Conservation (phyloP, 2,329 filamentous ascomycete genomes). For the Gliomastix tumulicola region DNA sequence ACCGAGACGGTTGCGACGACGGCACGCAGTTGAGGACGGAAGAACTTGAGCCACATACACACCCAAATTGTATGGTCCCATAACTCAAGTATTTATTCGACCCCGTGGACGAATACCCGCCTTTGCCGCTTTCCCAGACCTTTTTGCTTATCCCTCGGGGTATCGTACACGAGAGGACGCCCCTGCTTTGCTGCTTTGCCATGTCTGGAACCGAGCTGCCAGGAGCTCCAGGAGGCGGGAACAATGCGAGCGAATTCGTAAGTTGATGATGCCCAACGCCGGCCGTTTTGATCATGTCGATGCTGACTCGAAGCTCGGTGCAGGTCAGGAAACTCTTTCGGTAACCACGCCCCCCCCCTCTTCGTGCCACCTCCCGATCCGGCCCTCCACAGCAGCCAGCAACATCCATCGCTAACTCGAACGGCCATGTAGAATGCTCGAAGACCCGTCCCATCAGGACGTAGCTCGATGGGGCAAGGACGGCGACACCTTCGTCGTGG, state of each 20-base stretch:
- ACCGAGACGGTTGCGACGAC: no score
- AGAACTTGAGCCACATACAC: no score
- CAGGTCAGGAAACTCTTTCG: slow-evolving; percentile 98
- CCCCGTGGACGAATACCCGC: no score
- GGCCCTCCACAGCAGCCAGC: neutral
- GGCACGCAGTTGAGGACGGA: no score
- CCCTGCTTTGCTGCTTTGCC: no score
- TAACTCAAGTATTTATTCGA: no score
- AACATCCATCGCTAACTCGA: slow-evolving; percentile 3
- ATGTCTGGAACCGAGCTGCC: slow-evolving; percentile 4
- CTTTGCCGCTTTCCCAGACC: no score
- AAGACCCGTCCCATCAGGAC: slow-evolving; percentile 85
- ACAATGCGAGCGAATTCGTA: slow-evolving; percentile 88
- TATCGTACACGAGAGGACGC: no score
- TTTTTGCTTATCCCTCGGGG: no score
- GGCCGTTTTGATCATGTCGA: neutral
- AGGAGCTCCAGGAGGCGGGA: slow-evolving; percentile 31
- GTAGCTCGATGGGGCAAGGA: slow-evolving; percentile 95
- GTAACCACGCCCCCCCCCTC: slow-evolving; percentile 48
- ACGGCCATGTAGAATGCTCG: slow-evolving; percentile 70
- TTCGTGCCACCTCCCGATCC: neutral
- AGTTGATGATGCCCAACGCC: slow-evolving; percentile 28
- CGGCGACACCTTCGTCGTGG: slow-evolving; percentile 91
- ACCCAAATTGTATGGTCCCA: no score
- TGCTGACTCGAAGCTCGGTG: slow-evolving; percentile 12